Evolutionary conservation across 1,284 basidiomycete genomes (phyloP).

Genomic region (Fistulina hepatica): DNA sequence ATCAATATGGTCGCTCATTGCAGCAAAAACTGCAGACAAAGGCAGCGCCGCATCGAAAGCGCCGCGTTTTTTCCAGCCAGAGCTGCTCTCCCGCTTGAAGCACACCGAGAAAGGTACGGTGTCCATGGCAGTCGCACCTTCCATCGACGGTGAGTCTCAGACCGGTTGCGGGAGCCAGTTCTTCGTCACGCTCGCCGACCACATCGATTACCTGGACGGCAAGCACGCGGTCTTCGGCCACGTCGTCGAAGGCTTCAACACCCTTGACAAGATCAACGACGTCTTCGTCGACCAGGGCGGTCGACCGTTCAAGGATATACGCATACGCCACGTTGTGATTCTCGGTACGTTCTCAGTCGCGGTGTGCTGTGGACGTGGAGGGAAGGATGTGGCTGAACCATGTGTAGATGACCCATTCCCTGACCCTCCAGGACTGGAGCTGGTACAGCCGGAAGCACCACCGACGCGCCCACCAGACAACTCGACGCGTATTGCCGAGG

Average conservation of each 20-base stretch:
- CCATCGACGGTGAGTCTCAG: conserved; percentile 46
- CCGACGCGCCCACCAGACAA: conserved; percentile 77
- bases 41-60: conserved; percentile 26
- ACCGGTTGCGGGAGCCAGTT: conserved; percentile 93
- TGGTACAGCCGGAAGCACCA: conserved; percentile 63
- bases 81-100: conserved; percentile 73
- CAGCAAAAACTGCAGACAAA: conserved; percentile 32
- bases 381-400: too few relatives aligned
- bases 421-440: conserved; percentile 55
- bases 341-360: conserved; percentile 67
- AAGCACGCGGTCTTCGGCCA: conserved; percentile 94
- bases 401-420: conserved; percentile 95
- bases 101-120: conserved; percentile 84
- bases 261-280: conserved; percentile 88
- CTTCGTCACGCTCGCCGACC: conserved; percentile 87
- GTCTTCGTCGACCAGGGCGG: conserved; percentile 83
- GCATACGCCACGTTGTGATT: conserved; percentile 87
- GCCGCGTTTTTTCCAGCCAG: conserved; percentile 76
- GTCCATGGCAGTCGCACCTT: conserved; percentile 87
- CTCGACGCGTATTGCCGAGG: conserved; percentile 80
- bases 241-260: conserved; percentile 91
- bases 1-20: conserved; percentile 69
- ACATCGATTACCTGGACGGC: conserved; percentile 91
- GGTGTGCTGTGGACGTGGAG: too few relatives aligned
- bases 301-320: conserved; percentile 84